Percentiles rank a stretch among this genome's conserved stretches.
phyloP scores from a whole-genome alignment of 163 green algal species.

The Scenedesmus sp. region DNA sequence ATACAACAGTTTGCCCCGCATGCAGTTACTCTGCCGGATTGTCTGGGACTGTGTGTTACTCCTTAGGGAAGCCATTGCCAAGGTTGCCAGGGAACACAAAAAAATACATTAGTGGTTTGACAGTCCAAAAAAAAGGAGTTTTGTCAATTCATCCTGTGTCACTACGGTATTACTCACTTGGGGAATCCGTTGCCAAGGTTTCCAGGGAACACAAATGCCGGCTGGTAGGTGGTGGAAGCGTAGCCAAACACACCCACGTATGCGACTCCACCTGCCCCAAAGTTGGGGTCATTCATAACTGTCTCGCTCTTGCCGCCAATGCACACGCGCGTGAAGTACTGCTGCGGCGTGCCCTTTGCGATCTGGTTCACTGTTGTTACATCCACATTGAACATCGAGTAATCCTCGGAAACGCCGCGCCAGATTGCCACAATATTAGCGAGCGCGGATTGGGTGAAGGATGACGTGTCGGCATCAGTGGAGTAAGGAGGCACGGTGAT shows the following conservation, averaged over 20 bases:
- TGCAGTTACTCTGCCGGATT: too few species aligned
- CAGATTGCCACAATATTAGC: slow-evolving; percentile 46
- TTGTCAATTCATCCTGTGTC: neutral
- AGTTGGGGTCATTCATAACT: neutral
- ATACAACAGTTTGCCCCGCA: too few species aligned
- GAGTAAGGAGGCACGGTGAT: slow-evolving; percentile 23
- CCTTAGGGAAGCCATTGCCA: slow-evolving; percentile 24
- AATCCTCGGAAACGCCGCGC: slow-evolving; percentile 46
- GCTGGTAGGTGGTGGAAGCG: slow-evolving; percentile 3
- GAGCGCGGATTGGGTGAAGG: slow-evolving; percentile 31
- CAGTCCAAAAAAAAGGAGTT: neutral
- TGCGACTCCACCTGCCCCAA: slow-evolving; percentile 13
- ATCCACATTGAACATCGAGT: slow-evolving; percentile 28
- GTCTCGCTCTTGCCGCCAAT: slow-evolving; percentile 25
- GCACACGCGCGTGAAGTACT: neutral
- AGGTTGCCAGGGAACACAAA: slow-evolving; percentile 33
- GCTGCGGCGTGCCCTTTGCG: neutral
- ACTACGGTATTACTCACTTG: neutral
- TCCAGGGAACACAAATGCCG: slow-evolving; percentile 34
- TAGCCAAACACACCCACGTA: slow-evolving; percentile 25
- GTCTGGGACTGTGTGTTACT: neutral
- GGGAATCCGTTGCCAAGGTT: slow-evolving; percentile 23
- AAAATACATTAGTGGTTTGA: neutral
- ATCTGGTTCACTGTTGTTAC: slow-evolving; percentile 24
- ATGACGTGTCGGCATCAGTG: slow-evolving; percentile 1